phyloP scores from a whole-genome alignment of 2,329 filamentous ascomycete species.

The Pestalotiopsis sp. region DNA sequence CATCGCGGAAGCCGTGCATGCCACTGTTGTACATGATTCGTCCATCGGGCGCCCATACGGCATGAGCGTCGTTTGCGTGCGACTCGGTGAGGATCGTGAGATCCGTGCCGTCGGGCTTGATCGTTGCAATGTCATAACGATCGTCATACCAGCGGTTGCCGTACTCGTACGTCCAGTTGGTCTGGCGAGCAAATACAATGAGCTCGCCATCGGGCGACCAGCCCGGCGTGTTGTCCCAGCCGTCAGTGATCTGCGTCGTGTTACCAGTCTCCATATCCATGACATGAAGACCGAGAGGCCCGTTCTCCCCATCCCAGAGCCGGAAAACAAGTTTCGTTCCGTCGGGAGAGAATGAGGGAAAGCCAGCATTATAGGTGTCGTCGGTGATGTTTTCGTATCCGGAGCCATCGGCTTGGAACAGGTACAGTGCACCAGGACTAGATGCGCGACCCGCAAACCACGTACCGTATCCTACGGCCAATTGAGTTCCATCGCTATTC shows the following conservation, averaged over 20 bases:
- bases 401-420: neutral
- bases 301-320: conserved; percentile 17
- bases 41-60: conserved; percentile 44
- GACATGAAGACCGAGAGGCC: conserved; percentile 34
- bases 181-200: conserved; percentile 41
- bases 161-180: conserved; percentile 17
- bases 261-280: conserved; percentile 28
- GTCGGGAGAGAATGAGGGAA: conserved; percentile 40
- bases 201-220: conserved; percentile 40
- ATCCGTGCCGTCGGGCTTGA: conserved; percentile 41
- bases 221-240: conserved; percentile 40
- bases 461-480: conserved; percentile 40
- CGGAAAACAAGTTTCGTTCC: conserved; percentile 39
- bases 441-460: conserved; percentile 40
- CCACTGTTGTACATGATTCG: conserved; percentile 42
- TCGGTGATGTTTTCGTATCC: neutral
- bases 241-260: conserved; percentile 33
- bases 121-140: conserved; percentile 43
- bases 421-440: neutral
- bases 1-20: conserved; percentile 45
- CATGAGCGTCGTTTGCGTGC: conserved; percentile 44
- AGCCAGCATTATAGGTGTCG: conserved; percentile 36
- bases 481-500: conserved; percentile 37
- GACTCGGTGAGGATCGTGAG: conserved; percentile 35
- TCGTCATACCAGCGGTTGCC: conserved; percentile 25